These are phyloP conservation scores for Colletotrichum orbiculare DNA, from an alignment of 2,329 filamentous ascomycete species.

Conservation along the genomic window DNA sequence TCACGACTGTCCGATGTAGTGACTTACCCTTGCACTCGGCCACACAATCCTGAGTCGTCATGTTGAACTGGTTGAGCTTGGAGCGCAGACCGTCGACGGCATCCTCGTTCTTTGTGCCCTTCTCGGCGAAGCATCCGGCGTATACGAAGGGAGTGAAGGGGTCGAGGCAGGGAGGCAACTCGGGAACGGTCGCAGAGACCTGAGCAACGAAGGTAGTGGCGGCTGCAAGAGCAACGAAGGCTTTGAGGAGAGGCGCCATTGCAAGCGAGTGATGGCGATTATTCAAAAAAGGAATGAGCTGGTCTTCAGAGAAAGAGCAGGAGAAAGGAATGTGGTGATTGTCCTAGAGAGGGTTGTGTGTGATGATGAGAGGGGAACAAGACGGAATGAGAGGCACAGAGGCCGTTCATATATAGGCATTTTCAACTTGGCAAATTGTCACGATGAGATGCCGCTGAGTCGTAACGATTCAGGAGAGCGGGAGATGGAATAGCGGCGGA, in stretches of 20 bases:
- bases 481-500: constrained; percentile 18
- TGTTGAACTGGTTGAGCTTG: constrained; percentile 48
- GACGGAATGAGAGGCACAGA: constrained; percentile 12
- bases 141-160: constrained; percentile 60
- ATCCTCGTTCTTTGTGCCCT: constrained; percentile 36
- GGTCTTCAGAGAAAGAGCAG: constrained; percentile 39
- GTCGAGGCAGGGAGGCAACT: constrained; percentile 57
- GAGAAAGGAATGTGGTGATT: constrained; percentile 34
- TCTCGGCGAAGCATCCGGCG: constrained; percentile 59
- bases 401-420: constrained; percentile 31
- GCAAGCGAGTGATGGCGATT: constrained; percentile 33
- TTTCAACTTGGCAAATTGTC: constrained; percentile 10
- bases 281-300: constrained; percentile 32
- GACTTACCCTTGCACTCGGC: constrained; percentile 59
- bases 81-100: constrained; percentile 55
- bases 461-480: constrained; percentile 11
- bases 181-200: constrained; percentile 54
- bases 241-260: constrained; percentile 47
- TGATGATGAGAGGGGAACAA: constrained; percentile 15
- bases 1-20: not conserved
- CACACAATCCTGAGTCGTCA: constrained; percentile 61
- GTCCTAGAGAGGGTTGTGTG: constrained; percentile 29
- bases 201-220: constrained; percentile 48
- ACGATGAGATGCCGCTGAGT: constrained; percentile 2
- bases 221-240: constrained; percentile 51